phyloP scores from a whole-genome alignment of 106 monocot genomes.

The Allium sativum region DNA sequence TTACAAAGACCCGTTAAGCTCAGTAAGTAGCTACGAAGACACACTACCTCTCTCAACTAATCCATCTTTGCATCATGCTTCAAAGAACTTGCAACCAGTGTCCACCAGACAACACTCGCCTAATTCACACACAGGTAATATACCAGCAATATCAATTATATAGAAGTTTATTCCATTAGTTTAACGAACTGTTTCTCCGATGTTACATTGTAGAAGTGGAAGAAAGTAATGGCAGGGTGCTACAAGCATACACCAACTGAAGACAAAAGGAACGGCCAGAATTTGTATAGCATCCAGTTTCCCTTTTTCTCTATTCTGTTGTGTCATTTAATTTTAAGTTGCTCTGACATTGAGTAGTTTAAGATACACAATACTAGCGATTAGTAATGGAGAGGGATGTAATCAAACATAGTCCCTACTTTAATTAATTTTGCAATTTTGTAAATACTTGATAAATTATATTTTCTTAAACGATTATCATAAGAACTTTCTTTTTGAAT shows the following conservation, averaged over 20 bases:
- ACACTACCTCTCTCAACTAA: not conserved
- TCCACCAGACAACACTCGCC: not conserved
- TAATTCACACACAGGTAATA: constrained; percentile 1
- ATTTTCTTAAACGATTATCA: too few species aligned
- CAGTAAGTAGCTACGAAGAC: not conserved
- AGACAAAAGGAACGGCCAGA: not conserved
- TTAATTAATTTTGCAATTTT: too few species aligned
- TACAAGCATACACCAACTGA: constrained; percentile 13
- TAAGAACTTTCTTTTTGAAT: too few species aligned
- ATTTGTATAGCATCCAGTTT: not conserved
- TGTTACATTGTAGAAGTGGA: constrained; percentile 10
- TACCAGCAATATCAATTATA: not conserved
- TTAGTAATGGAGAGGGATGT: too few species aligned
- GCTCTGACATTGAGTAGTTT: too few species aligned
- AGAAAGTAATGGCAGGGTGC: constrained; percentile 13
- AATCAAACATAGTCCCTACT: too few species aligned
- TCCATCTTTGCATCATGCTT: not conserved
- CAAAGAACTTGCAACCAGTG: not conserved
- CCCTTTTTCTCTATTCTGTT: too few species aligned
- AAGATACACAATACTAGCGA: too few species aligned
- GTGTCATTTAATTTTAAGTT: too few species aligned
- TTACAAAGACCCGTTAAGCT: not conserved
- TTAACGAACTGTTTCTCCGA: not conserved
- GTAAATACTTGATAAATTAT: too few species aligned
- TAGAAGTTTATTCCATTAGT: not conserved